Evolutionary conservation across 2,329 filamentous ascomycete genomes (phyloP).

Genomic region (Aspergillus sp.): DNA sequence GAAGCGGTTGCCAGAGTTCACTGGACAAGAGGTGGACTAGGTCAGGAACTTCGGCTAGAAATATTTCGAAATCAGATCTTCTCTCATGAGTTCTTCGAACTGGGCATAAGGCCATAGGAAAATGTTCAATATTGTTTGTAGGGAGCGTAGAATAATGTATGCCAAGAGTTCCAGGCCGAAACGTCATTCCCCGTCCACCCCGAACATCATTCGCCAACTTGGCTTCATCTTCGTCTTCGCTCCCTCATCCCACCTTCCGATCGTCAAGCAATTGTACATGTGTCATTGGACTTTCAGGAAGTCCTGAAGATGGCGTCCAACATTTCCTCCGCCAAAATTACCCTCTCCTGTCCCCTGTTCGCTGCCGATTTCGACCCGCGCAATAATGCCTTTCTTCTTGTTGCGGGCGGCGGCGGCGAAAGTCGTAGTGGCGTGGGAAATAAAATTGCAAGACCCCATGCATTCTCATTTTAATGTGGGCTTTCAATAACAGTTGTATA

Average conservation of each 20-base stretch:
- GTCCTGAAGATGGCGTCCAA: conserved; percentile 38
- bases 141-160: not conserved
- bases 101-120: not conserved
- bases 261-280: conserved; percentile 5
- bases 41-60: conserved; percentile 1
- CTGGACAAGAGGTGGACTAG: conserved; percentile 65
- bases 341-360: conserved; percentile 80
- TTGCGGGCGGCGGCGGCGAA: conserved; percentile 84
- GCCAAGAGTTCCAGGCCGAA: conserved; percentile 32
- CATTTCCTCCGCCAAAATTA: conserved; percentile 56
- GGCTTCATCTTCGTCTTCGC: conserved; percentile 17
- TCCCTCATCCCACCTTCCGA: conserved; percentile 1
- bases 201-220: conserved; percentile 10
- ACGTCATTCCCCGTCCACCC: conserved; percentile 13
- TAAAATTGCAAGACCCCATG: conserved; percentile 66
- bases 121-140: no score
- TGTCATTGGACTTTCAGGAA: conserved; percentile 1
- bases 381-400: conserved; percentile 72
- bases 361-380: conserved; percentile 84
- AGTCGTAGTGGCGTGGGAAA: conserved; percentile 80
- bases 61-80: not conserved
- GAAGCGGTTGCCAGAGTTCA: conserved; percentile 78
- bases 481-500: conserved; percentile 31
- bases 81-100: not conserved
- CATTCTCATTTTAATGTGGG: not conserved